Base-by-base conservation (phyloP, 139 green algal genomes). In the Coelastrella sp. region DNA sequence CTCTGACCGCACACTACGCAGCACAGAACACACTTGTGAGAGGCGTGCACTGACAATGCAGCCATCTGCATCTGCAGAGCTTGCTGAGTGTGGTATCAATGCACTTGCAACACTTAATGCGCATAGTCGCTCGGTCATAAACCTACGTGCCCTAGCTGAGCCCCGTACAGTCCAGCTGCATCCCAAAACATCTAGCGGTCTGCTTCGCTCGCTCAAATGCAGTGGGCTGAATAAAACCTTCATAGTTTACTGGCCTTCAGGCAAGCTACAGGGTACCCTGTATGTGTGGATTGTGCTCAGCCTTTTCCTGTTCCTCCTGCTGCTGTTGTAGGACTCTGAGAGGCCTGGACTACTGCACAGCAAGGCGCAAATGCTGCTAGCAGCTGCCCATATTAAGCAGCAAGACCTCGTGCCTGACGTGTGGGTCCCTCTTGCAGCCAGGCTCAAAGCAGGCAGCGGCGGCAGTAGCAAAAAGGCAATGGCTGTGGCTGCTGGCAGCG, bases 401-500 rank as follows among this genome's bases (percentile, higher is more conserved):
- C 71, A 23, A 5, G 5, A 47, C 4, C 65, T 65, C 64, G 59
- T 23, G n/a, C 80, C 60, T 23, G 47, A 78, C 11, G 73, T 75
- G 2, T 81, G 73, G 85, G 4, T 83, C 20, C 73, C 85, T 20
- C 7, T 73, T 32, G 74, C 74, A 23, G 23, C 23, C 20, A 79
- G 80, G 6, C 65, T 65, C n/a, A 79, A 88, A 23, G 60, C 23
- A 59, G 65, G 76, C 58, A 86, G 76, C 90, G 71, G 79, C 75
- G 58, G 78, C 89, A 66, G 75, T 32, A 80, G 32, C 73, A 85
- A 56, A 61, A 82, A 57, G 8, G 56, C 19, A 19, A 85, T 17
- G 19, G 66, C 47, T 68, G 66, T 20, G 13, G 17, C 7, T 14
- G 68, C 68, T 71, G 54, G 60, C n/a, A 66, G 17, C 58, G 61